These are phyloP conservation scores for Cutaneotrichosporon mucoides DNA, from an alignment of 1,284 basidiomycete genomes.

Conservation along the genomic window DNA sequence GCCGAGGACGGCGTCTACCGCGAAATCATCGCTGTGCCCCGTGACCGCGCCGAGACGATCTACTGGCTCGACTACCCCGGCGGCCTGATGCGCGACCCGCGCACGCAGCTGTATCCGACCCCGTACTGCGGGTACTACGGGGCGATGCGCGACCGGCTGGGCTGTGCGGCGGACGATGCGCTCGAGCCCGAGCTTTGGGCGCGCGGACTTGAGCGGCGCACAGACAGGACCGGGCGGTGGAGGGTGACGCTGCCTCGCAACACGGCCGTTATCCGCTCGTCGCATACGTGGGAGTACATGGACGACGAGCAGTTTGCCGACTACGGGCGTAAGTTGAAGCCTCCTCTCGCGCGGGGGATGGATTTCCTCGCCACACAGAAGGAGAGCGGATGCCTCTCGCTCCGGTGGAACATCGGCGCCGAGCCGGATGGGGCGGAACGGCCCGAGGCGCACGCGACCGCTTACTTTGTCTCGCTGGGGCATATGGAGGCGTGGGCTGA, in stretches of 20 bases:
- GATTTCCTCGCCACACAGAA: conserved; percentile 2
- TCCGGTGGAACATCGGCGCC: conserved; percentile 1
- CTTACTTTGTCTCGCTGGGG: conserved; percentile 3
- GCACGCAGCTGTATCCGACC: conserved; percentile 10
- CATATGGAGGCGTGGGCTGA: conserved; percentile 14
- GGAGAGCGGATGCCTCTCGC: conserved; percentile 3
- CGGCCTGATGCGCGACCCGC: conserved; percentile 3
- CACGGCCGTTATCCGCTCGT: conserved; percentile 9
- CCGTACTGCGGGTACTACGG: conserved; percentile 19
- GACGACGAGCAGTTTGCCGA: conserved; percentile 10
- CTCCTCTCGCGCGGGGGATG: conserved; percentile 12
- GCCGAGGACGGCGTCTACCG: conserved; percentile 5
- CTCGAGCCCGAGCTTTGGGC: neutral
- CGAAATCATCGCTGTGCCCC: conserved; percentile 9
- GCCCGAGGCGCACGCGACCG: conserved; percentile 10
- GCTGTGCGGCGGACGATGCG: neutral
- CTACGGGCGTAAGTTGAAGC: conserved; percentile 7
- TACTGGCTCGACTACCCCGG: conserved; percentile 16
- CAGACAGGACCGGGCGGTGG: neutral
- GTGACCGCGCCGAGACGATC: conserved; percentile 10
- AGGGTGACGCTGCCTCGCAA: conserved; percentile 4
- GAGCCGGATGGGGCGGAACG: neutral
- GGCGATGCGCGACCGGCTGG: conserved; percentile 16
- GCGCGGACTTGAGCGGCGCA: neutral
- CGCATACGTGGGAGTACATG: conserved; percentile 14